Percentiles rank a stretch among this genome's conserved stretches.
phyloP scores from a whole-genome alignment of 1,284 basidiomycete genomes.

The Cutaneotrichosporon cutaneum region DNA sequence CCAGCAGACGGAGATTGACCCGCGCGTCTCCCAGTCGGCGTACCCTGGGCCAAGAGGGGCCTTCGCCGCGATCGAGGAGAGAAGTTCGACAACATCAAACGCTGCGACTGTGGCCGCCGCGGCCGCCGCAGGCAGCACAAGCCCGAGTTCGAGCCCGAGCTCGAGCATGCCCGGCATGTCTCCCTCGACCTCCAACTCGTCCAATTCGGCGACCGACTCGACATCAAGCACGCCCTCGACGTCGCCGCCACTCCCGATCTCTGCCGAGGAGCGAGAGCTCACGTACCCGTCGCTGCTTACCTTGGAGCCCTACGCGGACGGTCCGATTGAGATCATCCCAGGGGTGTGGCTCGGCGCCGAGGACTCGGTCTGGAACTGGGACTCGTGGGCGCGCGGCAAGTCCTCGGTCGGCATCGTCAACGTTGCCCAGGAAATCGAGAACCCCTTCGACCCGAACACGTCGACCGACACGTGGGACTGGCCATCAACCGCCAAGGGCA shows the following conservation, averaged over 20 bases:
- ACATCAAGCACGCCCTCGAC: slow-evolving; percentile 21
- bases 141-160: slow-evolving; percentile 12
- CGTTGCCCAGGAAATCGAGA: slow-evolving; percentile 88
- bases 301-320: slow-evolving; percentile 68
- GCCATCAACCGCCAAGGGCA: slow-evolving; percentile 12
- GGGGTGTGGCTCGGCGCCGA: slow-evolving; percentile 91
- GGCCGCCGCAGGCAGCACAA: not conserved
- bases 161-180: slow-evolving; percentile 17
- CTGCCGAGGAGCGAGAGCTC: slow-evolving; percentile 14
- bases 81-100: not conserved
- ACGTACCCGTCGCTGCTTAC: not conserved
- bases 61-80: slow-evolving; percentile 34
- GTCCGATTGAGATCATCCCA: slow-evolving; percentile 84
- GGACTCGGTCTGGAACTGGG: slow-evolving; percentile 69
- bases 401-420: slow-evolving; percentile 63
- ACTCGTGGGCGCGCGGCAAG: slow-evolving; percentile 28
- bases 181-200: slow-evolving; percentile 19
- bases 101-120: not conserved
- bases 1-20: slow-evolving; percentile 15
- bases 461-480: slow-evolving; percentile 12
- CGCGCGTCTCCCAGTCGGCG: slow-evolving; percentile 25
- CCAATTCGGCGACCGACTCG: slow-evolving; percentile 21
- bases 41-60: slow-evolving; percentile 16
- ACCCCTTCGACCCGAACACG: slow-evolving; percentile 62
- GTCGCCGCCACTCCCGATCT: slow-evolving; percentile 16